These are phyloP conservation scores for Macrolepiota dolichaula DNA, from an alignment of 768 basidiomycete genomes.

Conservation along the genomic window DNA sequence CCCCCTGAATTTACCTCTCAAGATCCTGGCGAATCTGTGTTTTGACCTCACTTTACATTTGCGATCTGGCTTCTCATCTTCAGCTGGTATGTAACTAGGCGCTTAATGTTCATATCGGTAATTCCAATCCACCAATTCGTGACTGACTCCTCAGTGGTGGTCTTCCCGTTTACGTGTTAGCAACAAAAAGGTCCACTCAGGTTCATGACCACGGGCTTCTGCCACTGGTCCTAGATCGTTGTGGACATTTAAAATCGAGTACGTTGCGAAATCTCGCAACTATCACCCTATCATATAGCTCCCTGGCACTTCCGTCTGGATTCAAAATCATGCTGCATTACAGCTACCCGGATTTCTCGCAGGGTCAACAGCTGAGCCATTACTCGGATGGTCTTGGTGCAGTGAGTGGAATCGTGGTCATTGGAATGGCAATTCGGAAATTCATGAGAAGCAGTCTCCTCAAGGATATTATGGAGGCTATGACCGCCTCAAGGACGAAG, in stretches of 20 bases:
- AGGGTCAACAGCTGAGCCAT: background rate
- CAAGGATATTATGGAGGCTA: background rate
- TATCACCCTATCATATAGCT: background rate
- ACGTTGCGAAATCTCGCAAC: background rate
- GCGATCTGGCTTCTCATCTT: constrained; percentile 4
- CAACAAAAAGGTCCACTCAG: background rate
- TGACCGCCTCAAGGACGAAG: background rate
- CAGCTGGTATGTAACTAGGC: background rate
- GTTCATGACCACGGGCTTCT: background rate
- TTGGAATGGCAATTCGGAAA: background rate
- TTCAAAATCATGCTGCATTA: background rate
- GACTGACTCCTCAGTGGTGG: background rate
- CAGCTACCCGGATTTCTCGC: background rate
- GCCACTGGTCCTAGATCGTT: background rate
- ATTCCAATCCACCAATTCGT: background rate
- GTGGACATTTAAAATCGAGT: background rate
- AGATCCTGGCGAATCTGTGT: constrained; percentile 9
- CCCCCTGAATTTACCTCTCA: constrained; percentile 11
- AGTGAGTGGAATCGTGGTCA: background rate
- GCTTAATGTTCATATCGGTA: constrained; percentile 3
- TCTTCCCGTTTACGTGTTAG: constrained; percentile 8
- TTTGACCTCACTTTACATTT: background rate
- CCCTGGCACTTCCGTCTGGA: background rate
- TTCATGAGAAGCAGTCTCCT: background rate
- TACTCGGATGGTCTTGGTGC: background rate